phyloP scores from a whole-genome alignment of 2,329 filamentous ascomycete species.

The Fusarium caatingaense region DNA sequence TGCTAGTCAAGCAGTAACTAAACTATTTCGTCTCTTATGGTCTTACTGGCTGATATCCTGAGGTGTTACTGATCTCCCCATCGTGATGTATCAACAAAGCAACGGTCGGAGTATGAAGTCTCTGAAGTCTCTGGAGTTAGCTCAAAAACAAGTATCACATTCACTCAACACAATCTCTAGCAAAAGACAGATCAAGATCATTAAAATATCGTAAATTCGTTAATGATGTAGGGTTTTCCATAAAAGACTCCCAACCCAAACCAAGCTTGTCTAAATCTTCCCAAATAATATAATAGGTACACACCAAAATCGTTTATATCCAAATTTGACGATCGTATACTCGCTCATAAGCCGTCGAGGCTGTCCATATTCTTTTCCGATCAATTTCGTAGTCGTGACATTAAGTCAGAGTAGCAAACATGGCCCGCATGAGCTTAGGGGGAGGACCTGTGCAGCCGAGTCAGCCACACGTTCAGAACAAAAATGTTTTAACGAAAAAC shows the following conservation, averaged over 20 bases:
- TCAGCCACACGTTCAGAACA: constrained; percentile 48
- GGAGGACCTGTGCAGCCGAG: constrained; percentile 65
- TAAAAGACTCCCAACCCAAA: constrained; percentile 17
- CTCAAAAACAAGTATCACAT: background rate
- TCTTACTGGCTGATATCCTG: too few species aligned
- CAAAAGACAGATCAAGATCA: background rate
- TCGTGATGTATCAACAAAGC: too few species aligned
- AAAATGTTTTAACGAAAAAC: constrained; percentile 38
- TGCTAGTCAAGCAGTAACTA: too few species aligned
- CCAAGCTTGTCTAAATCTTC: constrained; percentile 32
- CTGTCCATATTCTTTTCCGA: constrained; percentile 15
- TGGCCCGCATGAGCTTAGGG: constrained; percentile 72
- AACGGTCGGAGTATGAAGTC: too few species aligned
- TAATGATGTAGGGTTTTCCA: constrained; percentile 39
- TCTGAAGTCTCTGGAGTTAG: too few species aligned
- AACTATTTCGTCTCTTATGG: too few species aligned
- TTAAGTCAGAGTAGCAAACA: constrained; percentile 77
- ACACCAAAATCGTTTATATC: constrained; percentile 1
- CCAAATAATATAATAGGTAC: constrained; percentile 8
- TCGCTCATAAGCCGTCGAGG: constrained; percentile 17
- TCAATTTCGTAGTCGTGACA: constrained; percentile 18
- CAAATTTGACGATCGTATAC: constrained; percentile 11
- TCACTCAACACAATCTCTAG: background rate
- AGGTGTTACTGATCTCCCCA: too few species aligned
- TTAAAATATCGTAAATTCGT: constrained; percentile 29